A percentile compares a stretch with the other conserved stretches of the same genome.
These are phyloP conservation scores for Paraphaeosphaeria sporulosa DNA, from an alignment of 2,329 filamentous ascomycete species.

Conservation along the genomic window DNA sequence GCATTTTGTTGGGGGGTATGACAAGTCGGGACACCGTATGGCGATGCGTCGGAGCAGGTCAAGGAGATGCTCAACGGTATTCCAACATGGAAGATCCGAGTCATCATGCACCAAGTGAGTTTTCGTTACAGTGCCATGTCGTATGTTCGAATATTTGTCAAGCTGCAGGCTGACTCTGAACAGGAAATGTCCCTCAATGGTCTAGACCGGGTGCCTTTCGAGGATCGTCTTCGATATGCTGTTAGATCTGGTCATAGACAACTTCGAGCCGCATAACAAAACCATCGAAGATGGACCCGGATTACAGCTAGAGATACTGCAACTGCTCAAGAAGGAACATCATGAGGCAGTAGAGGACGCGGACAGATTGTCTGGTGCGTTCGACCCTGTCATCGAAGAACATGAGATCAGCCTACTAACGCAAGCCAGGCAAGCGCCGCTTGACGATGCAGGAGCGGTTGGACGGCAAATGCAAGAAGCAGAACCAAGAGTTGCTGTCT, in stretches of 20 bases:
- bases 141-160: no score
- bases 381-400: neutral
- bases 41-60: neutral
- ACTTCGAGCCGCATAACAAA: neutral
- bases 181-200: neutral
- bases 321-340: neutral
- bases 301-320: conserved; percentile 9
- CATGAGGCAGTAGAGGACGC: neutral
- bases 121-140: neutral
- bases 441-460: neutral
- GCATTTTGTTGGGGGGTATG: no score
- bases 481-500: neutral
- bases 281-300: conserved; percentile 7
- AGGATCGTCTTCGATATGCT: conserved; percentile 18
- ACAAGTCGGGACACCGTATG: neutral
- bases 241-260: conserved; percentile 4
- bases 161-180: no score
- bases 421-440: neutral
- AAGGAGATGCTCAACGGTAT: neutral
- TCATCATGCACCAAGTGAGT: neutral
- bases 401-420: neutral
- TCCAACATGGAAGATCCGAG: neutral
- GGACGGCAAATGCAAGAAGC: neutral
- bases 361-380: neutral
- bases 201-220: neutral